phyloP scores from a whole-genome alignment of 2,329 filamentous ascomycete genomes.

The Pestalotiopsis sp. region DNA sequence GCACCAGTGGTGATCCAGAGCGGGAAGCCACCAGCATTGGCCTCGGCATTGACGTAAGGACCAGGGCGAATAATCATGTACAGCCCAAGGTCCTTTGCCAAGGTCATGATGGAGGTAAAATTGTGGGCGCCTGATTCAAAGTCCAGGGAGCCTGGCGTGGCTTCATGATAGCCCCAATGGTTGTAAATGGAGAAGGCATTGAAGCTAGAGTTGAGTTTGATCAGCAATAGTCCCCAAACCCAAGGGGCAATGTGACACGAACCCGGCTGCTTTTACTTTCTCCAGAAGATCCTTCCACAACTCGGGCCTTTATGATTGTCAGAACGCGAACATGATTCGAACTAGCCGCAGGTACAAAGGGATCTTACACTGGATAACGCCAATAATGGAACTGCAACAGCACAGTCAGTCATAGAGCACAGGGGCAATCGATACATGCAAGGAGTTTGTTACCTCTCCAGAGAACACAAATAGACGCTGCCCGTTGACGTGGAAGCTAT shows the following conservation, averaged over 20 bases:
- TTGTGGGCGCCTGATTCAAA: slow-evolving; percentile 56
- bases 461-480: slow-evolving; percentile 46
- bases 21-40: slow-evolving; percentile 64
- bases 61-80: slow-evolving; percentile 61
- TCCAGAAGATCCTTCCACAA: slow-evolving; percentile 45
- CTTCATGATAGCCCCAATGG: slow-evolving; percentile 44
- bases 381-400: slow-evolving; percentile 41
- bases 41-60: slow-evolving; percentile 66
- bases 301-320: slow-evolving; percentile 28
- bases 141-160: slow-evolving; percentile 41
- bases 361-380: slow-evolving; percentile 42
- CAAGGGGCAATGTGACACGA: slow-evolving; percentile 7
- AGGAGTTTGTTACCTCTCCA: slow-evolving; percentile 34
- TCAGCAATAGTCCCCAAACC: background rate
- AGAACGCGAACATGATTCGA: background rate
- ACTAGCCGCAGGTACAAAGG: background rate
- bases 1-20: slow-evolving; percentile 65
- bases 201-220: slow-evolving; percentile 33
- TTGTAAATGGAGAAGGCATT: slow-evolving; percentile 46
- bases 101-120: slow-evolving; percentile 52
- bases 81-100: slow-evolving; percentile 56
- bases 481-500: slow-evolving; percentile 43
- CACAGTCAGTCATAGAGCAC: background rate
- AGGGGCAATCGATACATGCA: background rate
- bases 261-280: slow-evolving; percentile 45